Evolutionary conservation across 2,329 filamentous ascomycete species (phyloP), one percentile per base, ranked within the genome.

Genomic region (Magnaporthiopsis rhizophila): DNA sequence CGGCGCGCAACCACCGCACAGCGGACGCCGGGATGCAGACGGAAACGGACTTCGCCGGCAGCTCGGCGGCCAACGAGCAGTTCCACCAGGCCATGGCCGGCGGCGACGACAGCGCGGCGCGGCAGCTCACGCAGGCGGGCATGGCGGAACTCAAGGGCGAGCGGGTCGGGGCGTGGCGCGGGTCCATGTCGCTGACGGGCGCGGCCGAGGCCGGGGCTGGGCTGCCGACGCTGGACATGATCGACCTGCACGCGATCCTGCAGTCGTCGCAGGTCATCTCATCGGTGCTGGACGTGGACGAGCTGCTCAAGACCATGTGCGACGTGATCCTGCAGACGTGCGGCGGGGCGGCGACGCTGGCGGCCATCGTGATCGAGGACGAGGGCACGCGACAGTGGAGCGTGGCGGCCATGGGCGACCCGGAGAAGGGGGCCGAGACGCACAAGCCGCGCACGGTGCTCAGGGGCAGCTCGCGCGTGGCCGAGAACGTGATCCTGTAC

Each of bases 181-280:
- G 84, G 21, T 82, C 83, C 13, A 86, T 85, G 76, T 81, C 82
- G 7, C 85, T 86, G 67, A 79, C 83, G 26, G 84, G 83, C 3
- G 50, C 36, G 26, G 28, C 36, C 15, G 61, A 58, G 50, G 18
- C 36, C 45, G 61, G 56, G 21, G 84, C 80, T 50, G 87, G 88
- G 13, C 80, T 92, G 65, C 89, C 89, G 57, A 87, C 89, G 34
- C 81, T 94, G 63, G 90, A 94, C 76, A 92, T 94, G 87, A 87
- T 94, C 71, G 90, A 93, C 73, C 75, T 93, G 66, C 88, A 90
- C 58, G 89, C 88, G 30, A 93, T 94, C 65, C 79, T 94, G 18
- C 87, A 90, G 69, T 91, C 88, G 3, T 92, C 89, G 12, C 90
- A 92, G 72, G 84, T 93, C 58, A 87, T 94, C 58, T 93, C 90